phyloP scores from a whole-genome alignment of 2,329 filamentous ascomycete species.

The Neoscytalidium dimidiatum region DNA sequence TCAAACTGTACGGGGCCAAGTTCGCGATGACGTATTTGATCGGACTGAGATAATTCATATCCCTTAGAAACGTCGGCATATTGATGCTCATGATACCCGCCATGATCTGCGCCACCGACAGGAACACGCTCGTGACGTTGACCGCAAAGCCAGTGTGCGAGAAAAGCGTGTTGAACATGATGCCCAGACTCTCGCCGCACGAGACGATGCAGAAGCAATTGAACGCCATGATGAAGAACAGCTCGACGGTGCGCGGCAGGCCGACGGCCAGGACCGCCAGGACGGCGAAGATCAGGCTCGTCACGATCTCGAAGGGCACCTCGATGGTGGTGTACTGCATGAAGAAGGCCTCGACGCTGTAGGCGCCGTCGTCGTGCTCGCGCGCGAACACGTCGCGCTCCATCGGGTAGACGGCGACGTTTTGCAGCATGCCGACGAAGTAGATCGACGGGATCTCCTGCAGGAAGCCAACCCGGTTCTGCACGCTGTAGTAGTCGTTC shows the following conservation, averaged over 20 bases:
- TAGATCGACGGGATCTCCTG: conserved; percentile 72
- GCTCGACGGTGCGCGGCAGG: conserved; percentile 61
- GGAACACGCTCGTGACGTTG: conserved; percentile 68
- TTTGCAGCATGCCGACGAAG: conserved; percentile 78
- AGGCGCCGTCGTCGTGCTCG: conserved; percentile 73
- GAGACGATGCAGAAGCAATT: conserved; percentile 72
- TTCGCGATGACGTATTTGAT: conserved; percentile 70
- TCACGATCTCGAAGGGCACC: conserved; percentile 69
- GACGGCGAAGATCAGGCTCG: conserved; percentile 65
- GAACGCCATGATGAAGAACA: conserved; percentile 69
- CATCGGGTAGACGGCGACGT: conserved; percentile 71
- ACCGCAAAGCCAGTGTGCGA: conserved; percentile 74
- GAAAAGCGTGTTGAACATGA: conserved; percentile 79
- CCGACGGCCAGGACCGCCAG: conserved; percentile 66
- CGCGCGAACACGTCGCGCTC: conserved; percentile 77
- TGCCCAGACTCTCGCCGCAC: conserved; percentile 74
- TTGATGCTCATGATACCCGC: conserved; percentile 70
- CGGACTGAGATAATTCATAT: conserved; percentile 71
- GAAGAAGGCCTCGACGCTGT: conserved; percentile 71
- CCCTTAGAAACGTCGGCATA: conserved; percentile 66
- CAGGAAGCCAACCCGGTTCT: conserved; percentile 73
- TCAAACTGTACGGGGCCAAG: conserved; percentile 66
- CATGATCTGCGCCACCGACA: conserved; percentile 72
- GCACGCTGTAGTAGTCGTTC: conserved; percentile 68
- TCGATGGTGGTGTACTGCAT: conserved; percentile 70